Conservation (phyloP, 1,284 basidiomycete genomes). For the Leccinum pseudoinsigne region DNA sequence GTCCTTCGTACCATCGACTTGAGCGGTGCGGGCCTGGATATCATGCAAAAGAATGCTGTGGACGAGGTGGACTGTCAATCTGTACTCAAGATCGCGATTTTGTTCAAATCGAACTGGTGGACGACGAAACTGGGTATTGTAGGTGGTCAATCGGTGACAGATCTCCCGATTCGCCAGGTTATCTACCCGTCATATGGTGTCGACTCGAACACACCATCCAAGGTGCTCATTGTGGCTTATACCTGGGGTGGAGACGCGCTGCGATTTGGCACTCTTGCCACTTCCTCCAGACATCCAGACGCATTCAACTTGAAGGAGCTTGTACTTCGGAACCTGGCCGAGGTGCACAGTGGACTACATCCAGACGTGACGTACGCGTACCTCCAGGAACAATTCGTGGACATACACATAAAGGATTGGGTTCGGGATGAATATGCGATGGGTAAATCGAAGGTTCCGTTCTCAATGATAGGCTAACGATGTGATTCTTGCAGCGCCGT, state of each 20-base stretch:
- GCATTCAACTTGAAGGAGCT: background rate
- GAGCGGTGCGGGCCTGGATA: background rate
- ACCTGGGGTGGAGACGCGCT: background rate
- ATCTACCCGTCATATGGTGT: conserved; percentile 25
- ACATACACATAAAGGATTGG: conserved; percentile 18
- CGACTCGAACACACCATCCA: conserved; percentile 22
- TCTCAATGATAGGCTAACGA: background rate
- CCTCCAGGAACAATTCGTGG: background rate
- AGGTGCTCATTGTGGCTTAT: conserved; percentile 19
- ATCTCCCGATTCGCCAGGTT: conserved; percentile 34
- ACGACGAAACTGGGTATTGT: background rate
- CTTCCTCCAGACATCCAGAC: background rate
- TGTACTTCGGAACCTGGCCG: background rate
- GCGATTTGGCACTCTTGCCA: background rate
- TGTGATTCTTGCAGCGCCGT: background rate
- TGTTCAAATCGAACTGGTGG: background rate
- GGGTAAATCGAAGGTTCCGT: conserved; percentile 1
- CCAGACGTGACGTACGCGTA: background rate
- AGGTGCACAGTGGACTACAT: background rate
- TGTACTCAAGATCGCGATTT: background rate
- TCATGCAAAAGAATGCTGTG: background rate
- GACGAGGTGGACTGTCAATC: conserved; percentile 29
- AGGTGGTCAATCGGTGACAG: conserved; percentile 37
- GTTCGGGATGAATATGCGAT: conserved; percentile 5
- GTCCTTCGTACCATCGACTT: conserved; percentile 8